Base-by-base conservation (phyloP, 345 rosid genomes). In the Acer campestre region DNA sequence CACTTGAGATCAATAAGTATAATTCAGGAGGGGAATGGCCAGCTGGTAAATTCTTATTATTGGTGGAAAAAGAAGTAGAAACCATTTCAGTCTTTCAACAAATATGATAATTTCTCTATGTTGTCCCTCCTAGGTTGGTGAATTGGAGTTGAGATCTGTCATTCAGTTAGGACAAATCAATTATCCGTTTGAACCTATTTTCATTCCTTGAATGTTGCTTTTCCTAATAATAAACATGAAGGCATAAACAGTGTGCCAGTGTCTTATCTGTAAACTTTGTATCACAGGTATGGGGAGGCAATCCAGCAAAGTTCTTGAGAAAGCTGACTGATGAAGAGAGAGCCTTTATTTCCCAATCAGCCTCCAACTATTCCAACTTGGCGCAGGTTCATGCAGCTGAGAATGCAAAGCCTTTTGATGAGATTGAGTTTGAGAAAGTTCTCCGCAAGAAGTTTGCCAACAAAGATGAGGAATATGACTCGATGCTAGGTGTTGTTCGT, bases 261-360 rank as follows among this genome's bases (percentile, higher is more conserved):
- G 2, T 44, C 58, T 46, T 48, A 46, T 63, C 25, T 63, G 70
- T 25, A 7, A 49, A 42, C 49, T 44, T 7, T 71, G 14, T 25
- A 25, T 23, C 53, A 81, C 85, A 93, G 99, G 90, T 95, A 46
- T 95, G 97, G 98, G 99, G 90, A 86, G 99, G 99, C 78, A 95
- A 95, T 81, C 97, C 99, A 11, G 99, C 98, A 73, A 92, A 82
- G 85, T 95, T 95, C 81, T 84, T 95, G 85, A 89, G 99, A 82
- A 91, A 92, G 90, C 92, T 95, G 62, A 87, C 87, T 10, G 90
- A 86, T 22, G 88, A 87, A 71, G 99, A 95, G 87, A 85, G 83
- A 67, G 85, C 88, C 58, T 93, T 93, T 77, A 87, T 94, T 86
- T 68, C 97, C 46, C 80, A 88, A 78, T 91, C 98, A 61, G 97